Conservation (phyloP, 73 alveolate species). For the Paramecium tetraurelia region DNA sequence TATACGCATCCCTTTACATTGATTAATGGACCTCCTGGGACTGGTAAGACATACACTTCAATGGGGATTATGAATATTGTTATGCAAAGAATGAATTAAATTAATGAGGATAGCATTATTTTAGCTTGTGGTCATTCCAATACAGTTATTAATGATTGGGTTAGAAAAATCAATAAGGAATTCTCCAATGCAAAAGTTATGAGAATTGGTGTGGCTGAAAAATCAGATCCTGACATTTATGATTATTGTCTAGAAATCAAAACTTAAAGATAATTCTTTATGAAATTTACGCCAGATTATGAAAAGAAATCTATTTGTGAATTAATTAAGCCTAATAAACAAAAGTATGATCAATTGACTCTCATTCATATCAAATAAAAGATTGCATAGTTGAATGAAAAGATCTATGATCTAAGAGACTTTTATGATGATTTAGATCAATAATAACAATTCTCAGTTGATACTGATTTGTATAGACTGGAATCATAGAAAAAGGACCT, state of each 20-base stretch:
- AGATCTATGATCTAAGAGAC: neutral
- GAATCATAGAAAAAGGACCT: conserved; percentile 7
- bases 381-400: neutral
- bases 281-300: neutral
- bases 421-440: neutral
- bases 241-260: conserved; percentile 30
- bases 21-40: conserved; percentile 49
- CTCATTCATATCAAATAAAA: conserved; percentile 18
- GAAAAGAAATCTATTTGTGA: neutral
- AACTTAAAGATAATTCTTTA: conserved; percentile 5
- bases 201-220: conserved; percentile 15
- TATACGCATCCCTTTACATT: conserved; percentile 16
- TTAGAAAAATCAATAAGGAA: neutral
- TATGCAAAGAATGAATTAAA: neutral
- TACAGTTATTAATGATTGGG: conserved; percentile 44
- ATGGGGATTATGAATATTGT: conserved; percentile 20
- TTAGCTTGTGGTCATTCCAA: conserved; percentile 42
- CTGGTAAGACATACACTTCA: conserved; percentile 12
- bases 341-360: neutral
- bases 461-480: neutral
- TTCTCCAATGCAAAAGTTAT: neutral
- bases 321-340: neutral
- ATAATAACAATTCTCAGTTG: neutral
- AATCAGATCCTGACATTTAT: conserved; percentile 10
- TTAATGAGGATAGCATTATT: neutral